Evolutionary conservation across 177 flowering plant genomes (phyloP).

Genomic region (Telopea speciosissima): DNA sequence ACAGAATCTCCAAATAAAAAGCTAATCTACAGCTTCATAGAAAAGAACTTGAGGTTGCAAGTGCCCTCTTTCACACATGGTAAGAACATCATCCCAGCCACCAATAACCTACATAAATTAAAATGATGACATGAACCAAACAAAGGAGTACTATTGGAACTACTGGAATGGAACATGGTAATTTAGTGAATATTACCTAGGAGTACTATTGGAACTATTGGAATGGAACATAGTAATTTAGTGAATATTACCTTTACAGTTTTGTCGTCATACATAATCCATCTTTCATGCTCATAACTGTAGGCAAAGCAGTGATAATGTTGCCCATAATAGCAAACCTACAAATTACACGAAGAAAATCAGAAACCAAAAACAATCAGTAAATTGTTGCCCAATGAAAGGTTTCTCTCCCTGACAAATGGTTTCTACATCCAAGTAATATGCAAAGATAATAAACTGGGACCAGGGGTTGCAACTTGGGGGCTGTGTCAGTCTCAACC

Average conservation of each 20-base stretch:
- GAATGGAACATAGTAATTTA: not conserved
- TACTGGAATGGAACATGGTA: no score
- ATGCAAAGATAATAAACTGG: no score
- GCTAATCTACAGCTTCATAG: slow-evolving; percentile 76
- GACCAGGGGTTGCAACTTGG: no score
- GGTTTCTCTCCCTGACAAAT: no score
- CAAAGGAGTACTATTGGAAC: not conserved
- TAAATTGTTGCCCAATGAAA: no score
- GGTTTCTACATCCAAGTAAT: no score
- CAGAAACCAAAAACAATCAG: not conserved
- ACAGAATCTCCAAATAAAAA: slow-evolving; percentile 11
- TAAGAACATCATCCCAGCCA: slow-evolving; percentile 75
- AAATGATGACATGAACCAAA: slow-evolving; percentile 10
- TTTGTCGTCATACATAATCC: slow-evolving; percentile 96
- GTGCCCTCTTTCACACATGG: slow-evolving; percentile 83
- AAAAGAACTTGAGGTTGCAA: slow-evolving; percentile 97
- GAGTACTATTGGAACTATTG: not conserved
- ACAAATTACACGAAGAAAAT: slow-evolving; percentile 3
- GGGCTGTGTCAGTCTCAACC: no score
- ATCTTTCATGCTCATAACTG: slow-evolving; percentile 55
- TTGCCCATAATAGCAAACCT: slow-evolving; percentile 99
- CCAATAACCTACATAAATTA: slow-evolving; percentile 63
- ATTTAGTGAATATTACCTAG: slow-evolving; percentile 39
- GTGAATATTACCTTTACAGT: slow-evolving; percentile 68
- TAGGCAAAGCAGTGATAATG: slow-evolving; percentile 98